phyloP scores from a whole-genome alignment of 2,329 filamentous ascomycete species.

The Acrodontium crateriforme region DNA sequence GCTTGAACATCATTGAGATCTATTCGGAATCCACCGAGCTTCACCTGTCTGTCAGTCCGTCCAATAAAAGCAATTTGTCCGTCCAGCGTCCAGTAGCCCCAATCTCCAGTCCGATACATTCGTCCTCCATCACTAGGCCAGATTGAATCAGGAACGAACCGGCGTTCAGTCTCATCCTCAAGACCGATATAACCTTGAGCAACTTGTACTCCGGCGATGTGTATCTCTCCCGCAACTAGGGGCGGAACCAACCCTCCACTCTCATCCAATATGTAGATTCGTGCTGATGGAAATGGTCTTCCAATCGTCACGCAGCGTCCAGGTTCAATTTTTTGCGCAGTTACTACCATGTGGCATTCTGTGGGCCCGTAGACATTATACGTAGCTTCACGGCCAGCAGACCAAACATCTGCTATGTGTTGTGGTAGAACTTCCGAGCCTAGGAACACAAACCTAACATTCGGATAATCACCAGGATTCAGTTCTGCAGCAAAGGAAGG shows the following conservation, averaged over 20 bases:
- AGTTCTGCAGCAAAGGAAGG: conserved; percentile 1
- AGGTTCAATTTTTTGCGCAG: conserved; percentile 1
- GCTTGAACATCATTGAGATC: conserved; percentile 3
- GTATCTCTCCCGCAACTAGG: conserved; percentile 2
- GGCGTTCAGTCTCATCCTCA: conserved; percentile 1
- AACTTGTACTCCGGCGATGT: background rate
- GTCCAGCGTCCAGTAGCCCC: conserved; percentile 3
- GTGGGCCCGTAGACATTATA: conserved; percentile 2
- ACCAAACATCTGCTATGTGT: conserved; percentile 1
- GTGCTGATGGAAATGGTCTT: background rate
- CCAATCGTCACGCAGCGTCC: conserved; percentile 1
- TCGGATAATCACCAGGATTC: conserved; percentile 1
- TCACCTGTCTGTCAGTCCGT: conserved; percentile 2
- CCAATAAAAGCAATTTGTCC: conserved; percentile 2
- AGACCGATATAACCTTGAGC: conserved; percentile 2
- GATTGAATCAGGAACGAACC: conserved; percentile 1
- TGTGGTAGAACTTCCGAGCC: conserved; percentile 1
- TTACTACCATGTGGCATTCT: conserved; percentile 2
- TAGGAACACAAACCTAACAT: conserved; percentile 1
- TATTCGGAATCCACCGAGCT: conserved; percentile 1
- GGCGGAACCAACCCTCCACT: conserved; percentile 1
- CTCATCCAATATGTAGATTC: conserved; percentile 2
- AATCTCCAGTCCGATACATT: conserved; percentile 3
- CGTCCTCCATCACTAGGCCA: background rate
- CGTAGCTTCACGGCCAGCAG: background rate